A percentile compares a stretch with the other conserved stretches of the same genome.
Conservation (phyloP, 495 filamentous ascomycete genomes). For the Penicillium arizonense region DNA sequence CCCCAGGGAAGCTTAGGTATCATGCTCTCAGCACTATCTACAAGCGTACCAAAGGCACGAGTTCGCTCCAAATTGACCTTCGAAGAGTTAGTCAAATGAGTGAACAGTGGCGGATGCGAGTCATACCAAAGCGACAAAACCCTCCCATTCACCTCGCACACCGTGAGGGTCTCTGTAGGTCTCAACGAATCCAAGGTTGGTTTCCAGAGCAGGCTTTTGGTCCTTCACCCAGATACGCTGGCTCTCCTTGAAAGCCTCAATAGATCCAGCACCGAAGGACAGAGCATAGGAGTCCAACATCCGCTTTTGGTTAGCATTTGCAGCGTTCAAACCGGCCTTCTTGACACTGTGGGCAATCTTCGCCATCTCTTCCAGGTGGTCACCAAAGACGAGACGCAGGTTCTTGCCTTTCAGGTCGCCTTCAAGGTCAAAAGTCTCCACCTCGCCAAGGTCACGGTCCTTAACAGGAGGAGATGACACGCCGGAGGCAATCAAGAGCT, state of each 20-base stretch:
- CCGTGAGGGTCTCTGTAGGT: conserved; percentile 94
- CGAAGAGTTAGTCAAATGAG: conserved; percentile 25
- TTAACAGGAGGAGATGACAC: conserved; percentile 51
- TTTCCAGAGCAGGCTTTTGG: conserved; percentile 84
- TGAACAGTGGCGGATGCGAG: neutral
- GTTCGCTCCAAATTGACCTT: conserved; percentile 83
- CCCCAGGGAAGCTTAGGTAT: conserved; percentile 89
- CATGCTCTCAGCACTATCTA: conserved; percentile 73
- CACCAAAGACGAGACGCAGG: conserved; percentile 77
- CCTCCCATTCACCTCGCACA: conserved; percentile 95
- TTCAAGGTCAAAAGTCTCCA: conserved; percentile 63
- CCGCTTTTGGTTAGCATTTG: conserved; percentile 78
- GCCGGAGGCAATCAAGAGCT: conserved; percentile 82
- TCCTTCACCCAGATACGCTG: conserved; percentile 93
- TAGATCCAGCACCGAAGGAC: conserved; percentile 81
- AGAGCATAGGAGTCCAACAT: conserved; percentile 84
- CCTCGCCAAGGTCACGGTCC: conserved; percentile 68
- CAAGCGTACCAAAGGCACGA: conserved; percentile 81
- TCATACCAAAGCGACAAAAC: conserved; percentile 73
- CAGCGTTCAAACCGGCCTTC: conserved; percentile 71
- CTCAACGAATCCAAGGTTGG: conserved; percentile 93
- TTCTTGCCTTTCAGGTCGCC: conserved; percentile 65
- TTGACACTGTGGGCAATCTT: conserved; percentile 68
- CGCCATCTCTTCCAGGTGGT: conserved; percentile 78
- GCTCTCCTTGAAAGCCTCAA: conserved; percentile 84